Percentiles rank a stretch among this genome's conserved stretches.
Conservation (phyloP, 2,329 filamentous ascomycete species). For the Rutstroemia sp. region DNA sequence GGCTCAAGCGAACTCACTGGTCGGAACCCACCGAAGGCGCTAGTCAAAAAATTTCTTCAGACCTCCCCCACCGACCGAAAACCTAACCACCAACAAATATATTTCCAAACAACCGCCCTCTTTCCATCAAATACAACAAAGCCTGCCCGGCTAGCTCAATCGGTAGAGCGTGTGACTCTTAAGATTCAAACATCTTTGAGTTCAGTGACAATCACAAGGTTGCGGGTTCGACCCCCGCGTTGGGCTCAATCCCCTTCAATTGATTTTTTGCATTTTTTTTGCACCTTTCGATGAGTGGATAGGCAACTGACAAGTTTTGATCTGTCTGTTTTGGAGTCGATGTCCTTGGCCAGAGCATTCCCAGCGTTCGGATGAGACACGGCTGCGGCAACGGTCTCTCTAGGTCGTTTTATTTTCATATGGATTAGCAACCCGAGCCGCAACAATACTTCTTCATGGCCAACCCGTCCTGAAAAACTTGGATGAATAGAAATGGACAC, state of each 20-base stretch:
- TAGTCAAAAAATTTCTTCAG: neutral
- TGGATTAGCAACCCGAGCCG: no score
- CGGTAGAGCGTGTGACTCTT: constrained; percentile 30
- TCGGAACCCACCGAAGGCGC: neutral
- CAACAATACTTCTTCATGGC: no score
- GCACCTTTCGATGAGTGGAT: no score
- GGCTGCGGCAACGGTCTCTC: no score
- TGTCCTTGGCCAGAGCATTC: no score
- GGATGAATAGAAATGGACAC: no score
- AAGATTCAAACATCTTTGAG: constrained; percentile 7
- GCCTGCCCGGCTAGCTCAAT: constrained; percentile 26
- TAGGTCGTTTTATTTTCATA: no score
- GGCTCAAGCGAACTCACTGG: no score
- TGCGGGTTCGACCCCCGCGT: constrained; percentile 38
- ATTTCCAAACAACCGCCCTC: neutral
- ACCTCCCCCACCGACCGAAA: neutral
- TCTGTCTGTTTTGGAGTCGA: no score
- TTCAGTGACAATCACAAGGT: constrained; percentile 32
- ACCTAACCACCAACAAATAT: neutral
- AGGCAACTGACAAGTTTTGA: no score
- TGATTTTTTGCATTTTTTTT: neutral
- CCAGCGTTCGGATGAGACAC: no score
- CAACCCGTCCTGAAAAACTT: no score
- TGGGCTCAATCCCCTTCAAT: constrained; percentile 21
- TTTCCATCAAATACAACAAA: neutral